These are phyloP conservation scores for Komagataea norvegica DNA, from an alignment of 1,139 yeast species.

Conservation along the genomic window DNA sequence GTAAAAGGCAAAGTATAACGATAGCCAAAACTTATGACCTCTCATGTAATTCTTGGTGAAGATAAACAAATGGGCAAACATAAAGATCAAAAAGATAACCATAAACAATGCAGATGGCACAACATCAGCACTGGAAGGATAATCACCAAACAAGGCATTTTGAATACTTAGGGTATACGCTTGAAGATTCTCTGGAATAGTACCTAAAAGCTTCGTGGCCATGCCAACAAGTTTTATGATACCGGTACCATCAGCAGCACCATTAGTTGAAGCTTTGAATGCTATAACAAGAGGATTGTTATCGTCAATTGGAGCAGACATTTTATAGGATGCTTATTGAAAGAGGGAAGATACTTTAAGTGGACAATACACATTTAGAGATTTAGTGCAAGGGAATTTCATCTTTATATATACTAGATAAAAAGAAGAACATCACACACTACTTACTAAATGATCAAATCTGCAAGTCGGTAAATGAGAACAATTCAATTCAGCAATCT, in stretches of 20 bases:
- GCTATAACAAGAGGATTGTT: constrained; percentile 7
- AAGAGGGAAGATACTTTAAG: too few species aligned
- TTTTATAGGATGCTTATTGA: not conserved
- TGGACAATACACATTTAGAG: too few species aligned
- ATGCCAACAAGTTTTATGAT: constrained; percentile 32
- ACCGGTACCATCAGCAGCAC: constrained; percentile 52
- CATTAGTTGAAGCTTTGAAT: constrained; percentile 26
- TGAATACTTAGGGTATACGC: constrained; percentile 34
- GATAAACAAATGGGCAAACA: constrained; percentile 44
- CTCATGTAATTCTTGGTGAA: constrained; percentile 48
- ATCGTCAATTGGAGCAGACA: not conserved
- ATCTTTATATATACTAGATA: too few species aligned
- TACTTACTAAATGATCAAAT: too few species aligned
- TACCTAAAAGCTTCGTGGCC: constrained; percentile 26
- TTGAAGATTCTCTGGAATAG: constrained; percentile 37
- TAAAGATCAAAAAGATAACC: constrained; percentile 48
- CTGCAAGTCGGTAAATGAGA: too few species aligned
- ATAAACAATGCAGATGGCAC: constrained; percentile 61
- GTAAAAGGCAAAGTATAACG: constrained; percentile 52
- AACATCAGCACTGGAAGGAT: constrained; percentile 50
- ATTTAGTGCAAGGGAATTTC: too few species aligned
- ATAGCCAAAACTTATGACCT: constrained; percentile 62
- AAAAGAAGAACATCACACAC: too few species aligned
- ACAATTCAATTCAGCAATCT: too few species aligned
- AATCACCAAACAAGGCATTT: constrained; percentile 55